phyloP scores from a whole-genome alignment of 2,329 filamentous ascomycete species.

The Apiospora phragmitis region DNA sequence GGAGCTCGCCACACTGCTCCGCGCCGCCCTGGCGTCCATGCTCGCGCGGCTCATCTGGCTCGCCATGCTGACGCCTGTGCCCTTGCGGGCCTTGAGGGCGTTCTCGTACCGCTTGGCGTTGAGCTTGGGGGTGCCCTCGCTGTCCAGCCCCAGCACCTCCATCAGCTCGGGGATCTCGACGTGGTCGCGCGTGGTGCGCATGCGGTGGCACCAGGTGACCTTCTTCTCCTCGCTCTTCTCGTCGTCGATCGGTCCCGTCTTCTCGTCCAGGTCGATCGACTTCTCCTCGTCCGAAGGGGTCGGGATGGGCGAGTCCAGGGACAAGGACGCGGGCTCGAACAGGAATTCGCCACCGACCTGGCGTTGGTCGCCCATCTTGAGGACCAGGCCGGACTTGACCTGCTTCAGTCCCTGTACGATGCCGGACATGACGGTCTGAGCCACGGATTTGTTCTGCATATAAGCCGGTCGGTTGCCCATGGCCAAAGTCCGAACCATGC shows the following conservation, averaged over 20 bases:
- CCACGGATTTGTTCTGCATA: constrained; percentile 52
- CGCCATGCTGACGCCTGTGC: constrained; percentile 53
- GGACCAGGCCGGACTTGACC: constrained; percentile 55
- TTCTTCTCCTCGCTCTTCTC: constrained; percentile 51
- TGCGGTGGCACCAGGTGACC: constrained; percentile 79
- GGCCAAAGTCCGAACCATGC: constrained; percentile 65
- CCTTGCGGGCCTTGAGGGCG: constrained; percentile 51
- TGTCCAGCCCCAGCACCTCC: constrained; percentile 60
- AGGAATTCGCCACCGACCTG: constrained; percentile 79
- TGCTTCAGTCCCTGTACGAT: constrained; percentile 62
- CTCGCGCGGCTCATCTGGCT: constrained; percentile 47
- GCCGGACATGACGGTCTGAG: constrained; percentile 50
- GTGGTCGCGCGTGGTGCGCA: constrained; percentile 78
- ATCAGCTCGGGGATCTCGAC: constrained; percentile 68
- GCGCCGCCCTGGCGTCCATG: constrained; percentile 31
- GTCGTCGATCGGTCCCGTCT: constrained; percentile 27
- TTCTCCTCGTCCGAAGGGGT: constrained; percentile 36
- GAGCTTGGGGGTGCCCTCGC: constrained; percentile 31
- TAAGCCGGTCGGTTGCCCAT: constrained; percentile 65
- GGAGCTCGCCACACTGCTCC: not conserved
- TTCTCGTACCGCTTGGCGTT: constrained; percentile 44
- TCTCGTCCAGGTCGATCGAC: constrained; percentile 16
- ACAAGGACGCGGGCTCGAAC: constrained; percentile 56
- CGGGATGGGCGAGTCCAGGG: constrained; percentile 44
- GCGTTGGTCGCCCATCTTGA: constrained; percentile 64